Base-by-base conservation (phyloP, 805 yeast genomes). In the Debaryomyces hansenii region DNA sequence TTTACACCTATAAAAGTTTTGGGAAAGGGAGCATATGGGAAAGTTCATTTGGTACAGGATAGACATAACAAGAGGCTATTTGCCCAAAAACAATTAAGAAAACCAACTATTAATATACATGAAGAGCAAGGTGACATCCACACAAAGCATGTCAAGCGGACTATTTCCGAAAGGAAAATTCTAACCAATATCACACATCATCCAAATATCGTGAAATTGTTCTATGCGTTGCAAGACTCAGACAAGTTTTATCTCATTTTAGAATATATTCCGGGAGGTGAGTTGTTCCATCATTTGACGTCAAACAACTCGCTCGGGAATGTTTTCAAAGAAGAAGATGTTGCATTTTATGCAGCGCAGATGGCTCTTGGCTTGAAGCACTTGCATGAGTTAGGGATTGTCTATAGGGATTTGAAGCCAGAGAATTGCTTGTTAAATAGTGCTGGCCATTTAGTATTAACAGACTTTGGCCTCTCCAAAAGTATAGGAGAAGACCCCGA, bases 231-330 rank as follows among this genome's bases (percentile, higher is more conserved):
- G 50, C 97, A 90, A 64, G 96, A 90, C 58, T 69, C 78, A 45
- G 78, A 82, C 44, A 87, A 86, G 59, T 78, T 90, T 31, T 90
- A 90, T 59, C 60, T 90, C 38, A 74, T 88, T 27, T 64, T 90
- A 40, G 95, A 90, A 61, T 90, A 86, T 60, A 82, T 91, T 14
- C 91, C 88, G 43, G 97, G 97, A 6, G 96, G 97, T 20, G 97
- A 90, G 62, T 64, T 90, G 32, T 90, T 79, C 58, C 81, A 79
- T 46, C 88, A 84, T 60, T 63, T 83, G 51, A 79, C 83, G 10
- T 57, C 53, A 5, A 52, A 56, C 33, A 60, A 59, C 40, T 50
- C 56, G 15, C 40, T 57, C 15, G 59, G 61, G 6, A 57, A 55
- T 46, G 59, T 50, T 1, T 57, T 57, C 41, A 49, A 54, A 27